Evolutionary conservation across 2,329 filamentous ascomycete genomes (phyloP), one percentile per base, ranked within the genome.

Genomic region (Madurella fahalii): DNA sequence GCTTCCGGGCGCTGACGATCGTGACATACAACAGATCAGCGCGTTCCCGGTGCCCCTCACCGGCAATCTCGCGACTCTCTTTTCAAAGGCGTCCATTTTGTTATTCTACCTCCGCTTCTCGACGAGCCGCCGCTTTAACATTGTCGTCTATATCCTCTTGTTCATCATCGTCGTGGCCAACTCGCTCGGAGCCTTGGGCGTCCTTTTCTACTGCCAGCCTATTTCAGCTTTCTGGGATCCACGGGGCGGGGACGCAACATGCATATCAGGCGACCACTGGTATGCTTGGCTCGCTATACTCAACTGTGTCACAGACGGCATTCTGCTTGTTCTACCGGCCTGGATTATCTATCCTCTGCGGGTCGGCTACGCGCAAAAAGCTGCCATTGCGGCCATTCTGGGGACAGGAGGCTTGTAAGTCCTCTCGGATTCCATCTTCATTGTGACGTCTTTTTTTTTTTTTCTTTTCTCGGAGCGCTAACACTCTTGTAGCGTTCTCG

Each of bases 371-470:
- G 47, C 47, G 2, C 60, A 61, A 18, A 61, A 54, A 50, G 41
- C 49, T 13, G 57, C 53, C 12, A 47, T 62, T 17, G 57, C 47
- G 2, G 51, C 40, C 8, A 52, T 61, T 8, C 20, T 62, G 18
- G 57, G 58, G 12, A 59, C 58, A 1, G 60, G 60, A 11, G 58
- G 58, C 17, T 61, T 62, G 57, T 61, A 53, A 16, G 60, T 56
- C 25, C 4, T 34, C 16, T 12, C 34, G 34, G 34, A 37, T 12
- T 12, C 13, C 11, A 37, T 37, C 9, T 11, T 2, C 13, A 11
- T 15, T 37, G 34, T 11, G 34, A 3, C 25, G 25, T 25, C n/a
- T n/a, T n/a, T n/a, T n/a, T n/a, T n/a, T n/a, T n/a, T n/a, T n/a
- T n/a, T n/a, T n/a, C n/a, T 25, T 7, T 7, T 25, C 25, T 25